phyloP scores from a whole-genome alignment of 805 yeast genomes.

The Metschnikowia picachoensis region DNA sequence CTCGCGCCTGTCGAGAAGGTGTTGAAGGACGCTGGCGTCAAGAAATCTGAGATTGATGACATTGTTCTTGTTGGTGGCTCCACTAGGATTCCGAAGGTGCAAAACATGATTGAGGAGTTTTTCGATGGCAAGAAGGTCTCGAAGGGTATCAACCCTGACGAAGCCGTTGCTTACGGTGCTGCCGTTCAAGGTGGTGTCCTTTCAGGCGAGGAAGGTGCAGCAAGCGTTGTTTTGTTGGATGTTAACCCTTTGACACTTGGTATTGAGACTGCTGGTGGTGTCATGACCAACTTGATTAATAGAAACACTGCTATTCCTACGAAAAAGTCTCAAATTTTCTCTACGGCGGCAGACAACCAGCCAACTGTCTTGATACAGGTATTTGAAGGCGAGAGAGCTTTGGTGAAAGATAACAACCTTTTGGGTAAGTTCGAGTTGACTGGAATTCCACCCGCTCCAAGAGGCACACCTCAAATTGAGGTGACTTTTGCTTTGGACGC shows the following conservation, averaged over 20 bases:
- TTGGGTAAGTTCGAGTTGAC: conserved; percentile 23
- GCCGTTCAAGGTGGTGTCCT: conserved; percentile 55
- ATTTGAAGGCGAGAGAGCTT: conserved; percentile 22
- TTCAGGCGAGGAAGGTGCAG: conserved; percentile 45
- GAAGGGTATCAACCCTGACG: conserved; percentile 38
- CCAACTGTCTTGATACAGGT: conserved; percentile 22
- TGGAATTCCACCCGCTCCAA: conserved; percentile 23
- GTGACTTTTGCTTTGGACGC: conserved; percentile 22
- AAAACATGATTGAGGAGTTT: conserved; percentile 19
- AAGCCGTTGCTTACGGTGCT: conserved; percentile 60
- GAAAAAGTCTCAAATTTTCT: conserved; percentile 22
- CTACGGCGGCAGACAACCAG: conserved; percentile 22
- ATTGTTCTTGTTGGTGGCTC: conserved; percentile 23
- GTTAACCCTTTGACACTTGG: conserved; percentile 24
- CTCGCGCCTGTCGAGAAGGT: conserved; percentile 21
- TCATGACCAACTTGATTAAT: conserved; percentile 21
- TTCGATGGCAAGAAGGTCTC: conserved; percentile 22
- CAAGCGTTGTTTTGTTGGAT: conserved; percentile 56
- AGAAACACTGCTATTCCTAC: conserved; percentile 23
- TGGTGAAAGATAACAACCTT: conserved; percentile 22
- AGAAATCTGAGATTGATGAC: conserved; percentile 20
- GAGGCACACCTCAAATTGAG: conserved; percentile 22
- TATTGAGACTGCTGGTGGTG: conserved; percentile 23
- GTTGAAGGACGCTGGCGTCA: conserved; percentile 20
- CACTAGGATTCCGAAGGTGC: conserved; percentile 22